Conservation (phyloP, 345 rosid species). For the Lepidium aucheri region DNA sequence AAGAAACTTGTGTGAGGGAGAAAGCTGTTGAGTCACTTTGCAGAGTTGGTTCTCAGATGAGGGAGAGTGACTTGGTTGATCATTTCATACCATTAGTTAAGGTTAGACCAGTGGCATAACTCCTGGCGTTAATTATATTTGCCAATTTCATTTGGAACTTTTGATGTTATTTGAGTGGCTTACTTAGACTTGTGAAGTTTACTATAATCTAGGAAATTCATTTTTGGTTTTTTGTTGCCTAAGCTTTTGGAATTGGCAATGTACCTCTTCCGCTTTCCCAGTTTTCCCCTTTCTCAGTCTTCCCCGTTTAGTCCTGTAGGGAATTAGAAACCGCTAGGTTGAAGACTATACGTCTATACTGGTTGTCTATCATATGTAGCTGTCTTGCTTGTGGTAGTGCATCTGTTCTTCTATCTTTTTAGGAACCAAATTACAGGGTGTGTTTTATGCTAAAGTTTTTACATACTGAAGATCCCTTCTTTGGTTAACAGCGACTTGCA, state of each 20-base stretch:
- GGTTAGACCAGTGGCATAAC: conserved; percentile 28
- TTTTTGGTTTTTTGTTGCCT: background rate
- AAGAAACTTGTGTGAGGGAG: conserved; percentile 84
- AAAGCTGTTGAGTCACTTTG: conserved; percentile 76
- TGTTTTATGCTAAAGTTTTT: background rate
- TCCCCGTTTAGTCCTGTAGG: background rate
- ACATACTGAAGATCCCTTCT: background rate
- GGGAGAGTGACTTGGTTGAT: conserved; percentile 69
- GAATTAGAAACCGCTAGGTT: background rate
- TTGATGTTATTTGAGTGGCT: background rate
- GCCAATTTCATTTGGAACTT: background rate
- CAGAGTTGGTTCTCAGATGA: conserved; percentile 80
- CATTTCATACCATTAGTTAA: conserved; percentile 63
- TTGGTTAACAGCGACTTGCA: conserved; percentile 61
- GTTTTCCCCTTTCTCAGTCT: background rate
- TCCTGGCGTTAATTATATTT: background rate
- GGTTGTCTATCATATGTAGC: background rate
- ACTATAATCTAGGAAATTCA: background rate
- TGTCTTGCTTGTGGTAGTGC: background rate
- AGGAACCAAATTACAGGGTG: background rate
- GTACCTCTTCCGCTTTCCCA: too few relatives aligned
- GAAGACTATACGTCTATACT: background rate
- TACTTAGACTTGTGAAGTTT: background rate
- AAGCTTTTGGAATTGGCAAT: background rate
- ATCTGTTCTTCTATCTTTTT: background rate